Base-by-base conservation (phyloP, 805 yeast species). In the Pichia cabralensis region DNA sequence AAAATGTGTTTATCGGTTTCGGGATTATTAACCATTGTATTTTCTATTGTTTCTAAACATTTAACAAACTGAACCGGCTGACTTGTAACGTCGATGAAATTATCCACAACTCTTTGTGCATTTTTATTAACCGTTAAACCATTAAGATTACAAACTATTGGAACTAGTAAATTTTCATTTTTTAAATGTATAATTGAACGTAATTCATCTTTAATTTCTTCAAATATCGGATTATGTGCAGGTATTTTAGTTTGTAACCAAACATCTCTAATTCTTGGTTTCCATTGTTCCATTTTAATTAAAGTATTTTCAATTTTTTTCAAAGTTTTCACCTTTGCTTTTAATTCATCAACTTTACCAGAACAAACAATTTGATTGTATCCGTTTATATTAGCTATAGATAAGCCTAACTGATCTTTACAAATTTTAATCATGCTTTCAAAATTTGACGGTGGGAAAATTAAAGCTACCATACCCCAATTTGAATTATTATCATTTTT, bases 401-500 rank as follows among this genome's bases (percentile, higher is more conserved):
- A 40, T 1, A 54, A 36, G 3, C 33, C 40, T 12, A 48, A 28
- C 18, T 45, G 40, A 2, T 30, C 28, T 17, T 30, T 21, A 20
- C 54, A 39, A 2, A 31, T 13, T 19, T 44, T 33, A 4, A 39
- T 12, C 2, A 55, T 41, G 15, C 35, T 38, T 8, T 44, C 36
- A 23, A 43, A 49, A 18, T 50, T 48, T 3, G 41, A 37, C 10
- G 51, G 44, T 27, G 44, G 49, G 33, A 58, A 54, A 19, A 59
- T 22, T 8, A 60, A 32, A 29, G 51, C 64, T 34, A 37, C 51
- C 61, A 52, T 56, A 17, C 51, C 53, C 53, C 62, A 68, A 44
- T 47, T 52, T 46, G 36, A 52, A 11, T 36, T 12, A 6, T 27
- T 34, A 17, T 28, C 33, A 16, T 36, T 13, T 13, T 15, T 10